These are phyloP conservation scores for Schrenkiella parvula DNA, from an alignment of 345 rosid genomes.

Conservation along the genomic window DNA sequence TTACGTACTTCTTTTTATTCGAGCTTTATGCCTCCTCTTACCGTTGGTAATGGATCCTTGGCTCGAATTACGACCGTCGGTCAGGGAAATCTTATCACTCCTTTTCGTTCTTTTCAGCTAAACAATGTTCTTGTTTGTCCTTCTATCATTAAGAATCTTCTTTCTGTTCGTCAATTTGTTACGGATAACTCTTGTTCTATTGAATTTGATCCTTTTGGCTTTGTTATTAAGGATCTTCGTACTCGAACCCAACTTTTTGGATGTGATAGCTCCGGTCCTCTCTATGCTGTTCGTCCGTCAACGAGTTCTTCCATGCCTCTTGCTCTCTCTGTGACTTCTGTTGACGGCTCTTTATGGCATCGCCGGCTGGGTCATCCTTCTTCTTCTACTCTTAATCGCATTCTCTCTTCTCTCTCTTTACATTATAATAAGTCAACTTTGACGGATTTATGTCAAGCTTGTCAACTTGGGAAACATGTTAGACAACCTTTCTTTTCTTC, in stretches of 20 bases:
- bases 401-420: too few relatives aligned
- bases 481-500: not conserved
- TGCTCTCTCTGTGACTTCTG: not conserved
- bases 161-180: not conserved
- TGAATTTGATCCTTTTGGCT: not conserved
- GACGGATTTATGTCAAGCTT: not conserved
- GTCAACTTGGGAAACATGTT: not conserved
- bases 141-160: not conserved
- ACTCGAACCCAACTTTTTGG: not conserved
- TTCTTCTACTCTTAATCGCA: too few relatives aligned
- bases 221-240: not conserved
- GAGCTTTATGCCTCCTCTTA: not conserved
- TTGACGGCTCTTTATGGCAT: not conserved
- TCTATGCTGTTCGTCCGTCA: too few relatives aligned
- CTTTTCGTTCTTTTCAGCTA: not conserved
- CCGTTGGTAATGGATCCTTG: not conserved
- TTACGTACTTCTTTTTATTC: not conserved
- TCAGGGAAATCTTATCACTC: not conserved
- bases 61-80: not conserved
- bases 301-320: too few relatives aligned
- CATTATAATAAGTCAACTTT: not conserved
- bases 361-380: not conserved
- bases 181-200: not conserved
- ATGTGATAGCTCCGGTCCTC: not conserved
- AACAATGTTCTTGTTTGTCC: not conserved